Conservation (phyloP, 2,329 filamentous ascomycete genomes). For the Teratosphaeria nubilosa region DNA sequence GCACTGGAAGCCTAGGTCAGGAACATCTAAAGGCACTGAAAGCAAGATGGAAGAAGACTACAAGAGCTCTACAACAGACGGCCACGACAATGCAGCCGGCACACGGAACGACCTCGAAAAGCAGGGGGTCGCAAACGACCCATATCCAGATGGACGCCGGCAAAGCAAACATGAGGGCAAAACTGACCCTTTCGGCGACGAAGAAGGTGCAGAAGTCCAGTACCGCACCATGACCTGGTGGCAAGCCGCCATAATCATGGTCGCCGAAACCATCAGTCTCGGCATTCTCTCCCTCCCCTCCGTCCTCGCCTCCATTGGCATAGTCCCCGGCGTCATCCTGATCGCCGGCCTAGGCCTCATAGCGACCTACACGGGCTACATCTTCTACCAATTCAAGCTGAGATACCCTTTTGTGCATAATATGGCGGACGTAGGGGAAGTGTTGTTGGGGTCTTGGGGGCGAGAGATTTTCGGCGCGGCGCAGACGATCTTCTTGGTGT, state of each 20-base stretch:
- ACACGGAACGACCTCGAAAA: slow-evolving; percentile 1
- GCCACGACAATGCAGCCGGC: background rate
- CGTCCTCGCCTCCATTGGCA: slow-evolving; percentile 41
- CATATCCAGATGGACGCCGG: background rate
- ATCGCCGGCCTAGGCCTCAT: slow-evolving; percentile 45
- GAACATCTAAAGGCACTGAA: background rate
- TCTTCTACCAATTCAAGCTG: slow-evolving; percentile 50
- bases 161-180: slow-evolving; percentile 1
- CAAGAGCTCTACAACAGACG: background rate
- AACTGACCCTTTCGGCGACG: slow-evolving; percentile 4
- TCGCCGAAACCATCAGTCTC: slow-evolving; percentile 42
- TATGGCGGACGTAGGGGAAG: slow-evolving; percentile 58
- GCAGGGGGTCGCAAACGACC: background rate
- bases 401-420: slow-evolving; percentile 42
- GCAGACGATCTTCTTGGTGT: slow-evolving; percentile 56
- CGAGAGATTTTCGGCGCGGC: slow-evolving; percentile 54
- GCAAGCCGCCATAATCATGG: slow-evolving; percentile 44
- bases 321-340: slow-evolving; percentile 43
- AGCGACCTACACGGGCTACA: slow-evolving; percentile 51
- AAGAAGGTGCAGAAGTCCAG: slow-evolving; percentile 27
- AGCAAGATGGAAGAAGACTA: background rate
- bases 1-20: background rate
- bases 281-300: slow-evolving; percentile 46
- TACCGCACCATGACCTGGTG: slow-evolving; percentile 47
- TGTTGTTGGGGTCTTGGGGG: slow-evolving; percentile 51